Percentiles rank a stretch among this genome's conserved stretches.
phyloP scores from a whole-genome alignment of 2,329 filamentous ascomycete genomes.

The Rhynchosporium agropyri region DNA sequence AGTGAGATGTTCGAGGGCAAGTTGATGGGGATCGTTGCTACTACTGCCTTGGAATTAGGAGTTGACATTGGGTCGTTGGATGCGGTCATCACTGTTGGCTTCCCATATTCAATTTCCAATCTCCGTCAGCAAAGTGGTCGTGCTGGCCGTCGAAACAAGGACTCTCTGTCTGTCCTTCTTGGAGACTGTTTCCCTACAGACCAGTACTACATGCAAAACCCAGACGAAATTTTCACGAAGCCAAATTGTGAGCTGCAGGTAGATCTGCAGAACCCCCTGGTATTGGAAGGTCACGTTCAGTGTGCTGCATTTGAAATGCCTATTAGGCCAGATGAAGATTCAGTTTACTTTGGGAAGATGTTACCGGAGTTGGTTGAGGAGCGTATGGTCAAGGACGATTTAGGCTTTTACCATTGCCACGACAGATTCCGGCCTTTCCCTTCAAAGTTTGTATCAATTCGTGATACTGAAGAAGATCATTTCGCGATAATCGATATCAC shows the following conservation, averaged over 20 bases:
- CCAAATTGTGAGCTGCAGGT: constrained; percentile 89
- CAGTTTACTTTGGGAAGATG: constrained; percentile 75
- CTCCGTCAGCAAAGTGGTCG: constrained; percentile 92
- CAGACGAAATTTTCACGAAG: constrained; percentile 88
- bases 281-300: constrained; percentile 91
- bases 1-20: constrained; percentile 97
- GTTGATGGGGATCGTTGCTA: constrained; percentile 89
- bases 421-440: constrained; percentile 84
- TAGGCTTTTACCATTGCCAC: constrained; percentile 89
- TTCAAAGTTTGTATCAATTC: constrained; percentile 80
- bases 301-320: constrained; percentile 96
- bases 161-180: constrained; percentile 86
- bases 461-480: constrained; percentile 87
- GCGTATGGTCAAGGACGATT: constrained; percentile 70
- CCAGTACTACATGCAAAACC: constrained; percentile 96
- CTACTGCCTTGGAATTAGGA: constrained; percentile 87
- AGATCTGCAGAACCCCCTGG: constrained; percentile 87
- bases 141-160: constrained; percentile 88
- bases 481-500: constrained; percentile 93
- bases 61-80: constrained; percentile 95
- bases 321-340: constrained; percentile 76
- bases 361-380: constrained; percentile 72
- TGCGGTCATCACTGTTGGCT: constrained; percentile 90
- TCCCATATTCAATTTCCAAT: constrained; percentile 94
- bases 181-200: constrained; percentile 90